Evolutionary conservation across 352 stramenopile genomes (phyloP), one percentile per base, ranked within the genome.

Genomic region (Globisporangium viniferum): DNA sequence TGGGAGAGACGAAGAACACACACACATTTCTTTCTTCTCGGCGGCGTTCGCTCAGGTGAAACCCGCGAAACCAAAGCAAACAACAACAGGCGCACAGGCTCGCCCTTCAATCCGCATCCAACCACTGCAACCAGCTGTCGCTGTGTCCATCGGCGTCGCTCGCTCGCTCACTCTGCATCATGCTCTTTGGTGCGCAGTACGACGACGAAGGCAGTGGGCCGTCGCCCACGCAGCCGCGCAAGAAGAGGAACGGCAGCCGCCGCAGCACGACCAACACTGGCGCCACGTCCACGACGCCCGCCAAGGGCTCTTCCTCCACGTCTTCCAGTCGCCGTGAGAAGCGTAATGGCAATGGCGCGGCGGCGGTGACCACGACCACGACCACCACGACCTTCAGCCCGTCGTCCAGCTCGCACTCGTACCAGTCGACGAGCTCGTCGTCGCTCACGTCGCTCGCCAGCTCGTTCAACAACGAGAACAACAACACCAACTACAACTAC

Each of bases 111-210:
- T 29, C 55, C 8, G 15, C 31, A 46, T 44, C 54, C 55, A 46
- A 51, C 44, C 44, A 51, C 44, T 27, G 33, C 27, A 56, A 29
- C 33, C 56, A 62, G 31, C 31, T 46, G 39, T 46, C 12, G 12
- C 12, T 15, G 36, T 48, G 29, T 60, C 55, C 41, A 53, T 59
- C 46, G 14, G 41, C 41, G 20, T 8, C 35, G 9, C 8, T 51
- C 7, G 9, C 8, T 51, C 44, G 2, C 18, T 51, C 36, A 67
- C 29, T 54, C 62, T 31, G 33, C 44, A 72, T 22, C 35, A 86
- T 86, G 78, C 74, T 86, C 6, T 86, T 86, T 64, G 78, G 78
- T 58, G 56, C 75, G 48, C 78, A 86, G 70, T 86, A 86, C 70
- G 78, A 86, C 57, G 78, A 86, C 24, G 78, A 86, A 44, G 69